Base-by-base conservation (phyloP, 805 yeast genomes). In the Zygosaccharomyces kombuchaensis region DNA sequence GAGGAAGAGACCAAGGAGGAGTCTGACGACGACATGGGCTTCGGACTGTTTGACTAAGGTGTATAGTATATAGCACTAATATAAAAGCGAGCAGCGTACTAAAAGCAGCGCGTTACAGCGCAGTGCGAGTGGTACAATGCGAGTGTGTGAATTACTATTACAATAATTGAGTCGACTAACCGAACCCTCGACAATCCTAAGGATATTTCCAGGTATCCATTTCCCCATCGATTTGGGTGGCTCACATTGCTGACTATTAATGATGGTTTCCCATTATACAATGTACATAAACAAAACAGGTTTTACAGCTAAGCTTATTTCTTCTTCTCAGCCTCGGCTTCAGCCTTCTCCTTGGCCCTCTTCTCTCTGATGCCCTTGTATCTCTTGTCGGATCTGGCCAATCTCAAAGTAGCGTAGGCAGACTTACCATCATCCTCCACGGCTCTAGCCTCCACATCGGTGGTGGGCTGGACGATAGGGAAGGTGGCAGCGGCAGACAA, bases 271-370 rank as follows among this genome's bases (percentile, higher is more conserved):
- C 65, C 63, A 56, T 59, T 59, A 57, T 60, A 59, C 58, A 60
- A 56, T 57, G 59, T 60, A 59, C 63, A 58, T 59, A 54, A 49
- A 48, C 47, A 51, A 50, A 44, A 21, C 31, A 25, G 46, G 17
- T 30, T 19, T 5, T 22, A 31, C 27, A 32, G 43, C 27, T 42
- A 22, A 39, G 60, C 66, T 82, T 87, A 88, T 84, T 88, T 88
- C 90, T 90, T 90, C 91, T 90, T 90, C 70, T 89, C 96, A 78
- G 95, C 96, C 80, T 90, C 99, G 74, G 97, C 98, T 79, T 88
- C 98, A 73, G 96, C 97, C 80, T 81, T 81, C 63, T 90, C 97
- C 71, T 73, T 82, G 69, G 96, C 96, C 79, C 96, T 86, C 95
- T 91, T 93, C 72, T 83, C 98, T 78, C 95, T 89, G 78, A 81